Conservation (phyloP, 163 green algal genomes). For the Prototheca cutis region DNA sequence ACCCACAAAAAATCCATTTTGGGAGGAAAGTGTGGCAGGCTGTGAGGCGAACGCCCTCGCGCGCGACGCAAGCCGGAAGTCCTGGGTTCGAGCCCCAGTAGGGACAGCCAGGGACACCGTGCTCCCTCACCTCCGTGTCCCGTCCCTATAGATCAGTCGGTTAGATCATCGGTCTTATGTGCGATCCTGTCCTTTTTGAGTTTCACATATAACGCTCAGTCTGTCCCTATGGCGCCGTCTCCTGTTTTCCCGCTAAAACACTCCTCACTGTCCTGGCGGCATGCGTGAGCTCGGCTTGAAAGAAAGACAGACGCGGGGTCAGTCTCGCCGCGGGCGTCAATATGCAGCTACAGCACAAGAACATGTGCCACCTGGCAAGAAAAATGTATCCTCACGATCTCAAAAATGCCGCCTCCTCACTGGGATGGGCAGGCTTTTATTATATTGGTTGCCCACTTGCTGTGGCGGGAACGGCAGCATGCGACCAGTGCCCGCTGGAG, state of each 20-base stretch:
- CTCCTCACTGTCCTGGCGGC: no score
- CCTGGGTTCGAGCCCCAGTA: slow-evolving; percentile 2
- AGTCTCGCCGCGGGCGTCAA: not conserved
- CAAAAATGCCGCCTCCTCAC: no score
- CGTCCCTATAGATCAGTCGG: slow-evolving; percentile 4
- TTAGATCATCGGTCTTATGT: slow-evolving; percentile 5
- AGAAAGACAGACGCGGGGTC: not conserved
- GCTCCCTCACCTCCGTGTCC: no score
- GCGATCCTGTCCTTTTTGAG: not conserved
- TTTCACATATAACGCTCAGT: no score
- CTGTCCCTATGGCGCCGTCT: no score
- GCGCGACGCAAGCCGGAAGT: not conserved
- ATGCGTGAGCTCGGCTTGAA: not conserved
- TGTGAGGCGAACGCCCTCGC: not conserved
- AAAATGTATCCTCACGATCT: no score
- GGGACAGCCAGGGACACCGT: not conserved
- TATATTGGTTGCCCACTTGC: no score
- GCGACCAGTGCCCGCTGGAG: no score
- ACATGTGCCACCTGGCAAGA: not conserved
- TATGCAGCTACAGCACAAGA: not conserved
- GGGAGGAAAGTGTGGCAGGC: not conserved
- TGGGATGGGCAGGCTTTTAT: no score
- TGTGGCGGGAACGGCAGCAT: no score
- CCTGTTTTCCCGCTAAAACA: no score
- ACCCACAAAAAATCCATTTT: slow-evolving; percentile 1